Evolutionary conservation across 2,329 filamentous ascomycete species (phyloP).

Genomic region (Phialophora chinensis): DNA sequence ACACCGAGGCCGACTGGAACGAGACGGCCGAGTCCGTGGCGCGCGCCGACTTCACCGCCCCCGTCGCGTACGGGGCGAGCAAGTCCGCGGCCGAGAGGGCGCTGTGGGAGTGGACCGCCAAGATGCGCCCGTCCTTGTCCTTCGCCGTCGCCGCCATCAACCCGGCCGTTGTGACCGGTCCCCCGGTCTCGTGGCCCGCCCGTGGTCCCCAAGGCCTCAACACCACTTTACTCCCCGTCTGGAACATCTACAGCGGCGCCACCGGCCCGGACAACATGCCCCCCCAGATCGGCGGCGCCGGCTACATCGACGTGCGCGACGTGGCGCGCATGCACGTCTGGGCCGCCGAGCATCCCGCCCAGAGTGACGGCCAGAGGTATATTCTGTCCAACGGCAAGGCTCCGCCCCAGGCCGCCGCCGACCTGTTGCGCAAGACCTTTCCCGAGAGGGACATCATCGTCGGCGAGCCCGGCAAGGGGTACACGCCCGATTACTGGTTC

Average conservation of each 20-base stretch:
- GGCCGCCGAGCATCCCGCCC: constrained; percentile 35
- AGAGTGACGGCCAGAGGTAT: constrained; percentile 36
- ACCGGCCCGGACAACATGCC: constrained; percentile 24
- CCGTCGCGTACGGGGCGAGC: constrained; percentile 38
- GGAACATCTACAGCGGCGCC: constrained; percentile 36
- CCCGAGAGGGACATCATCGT: constrained; percentile 35
- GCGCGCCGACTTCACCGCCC: constrained; percentile 34
- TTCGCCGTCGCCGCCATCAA: constrained; percentile 36
- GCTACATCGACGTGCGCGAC: constrained; percentile 41
- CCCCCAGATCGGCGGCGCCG: constrained; percentile 36
- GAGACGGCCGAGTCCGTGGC: constrained; percentile 45
- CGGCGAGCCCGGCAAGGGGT: constrained; percentile 35
- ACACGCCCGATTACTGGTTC: constrained; percentile 32
- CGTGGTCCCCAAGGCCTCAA: constrained; percentile 37
- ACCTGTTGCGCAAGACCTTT: constrained; percentile 34
- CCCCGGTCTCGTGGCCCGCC: constrained; percentile 36
- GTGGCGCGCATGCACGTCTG: constrained; percentile 39
- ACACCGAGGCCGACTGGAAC: constrained; percentile 46
- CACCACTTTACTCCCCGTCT: constrained; percentile 38
- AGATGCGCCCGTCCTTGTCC: constrained; percentile 19
- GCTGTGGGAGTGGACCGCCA: constrained; percentile 35
- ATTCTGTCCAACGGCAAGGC: constrained; percentile 37
- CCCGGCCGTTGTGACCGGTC: constrained; percentile 40
- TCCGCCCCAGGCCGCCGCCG: constrained; percentile 39
- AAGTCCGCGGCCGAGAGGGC: constrained; percentile 38